Percentiles rank a stretch among this genome's conserved stretches.
These are phyloP conservation scores for Leccinum pachyderme DNA, from an alignment of 1,284 basidiomycete species.

Conservation along the genomic window DNA sequence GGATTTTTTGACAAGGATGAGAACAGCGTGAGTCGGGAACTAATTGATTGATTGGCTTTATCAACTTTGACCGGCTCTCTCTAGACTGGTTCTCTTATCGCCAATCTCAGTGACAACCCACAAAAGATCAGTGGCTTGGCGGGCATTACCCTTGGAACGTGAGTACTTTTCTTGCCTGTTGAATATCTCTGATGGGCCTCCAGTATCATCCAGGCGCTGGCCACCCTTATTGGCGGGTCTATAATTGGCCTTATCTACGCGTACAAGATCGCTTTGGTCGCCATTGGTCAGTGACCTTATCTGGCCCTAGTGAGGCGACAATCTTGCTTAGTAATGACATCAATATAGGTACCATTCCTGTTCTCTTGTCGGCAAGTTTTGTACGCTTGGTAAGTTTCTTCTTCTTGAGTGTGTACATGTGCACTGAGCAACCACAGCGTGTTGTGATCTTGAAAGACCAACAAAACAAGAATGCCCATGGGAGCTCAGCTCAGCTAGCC, in stretches of 20 bases:
- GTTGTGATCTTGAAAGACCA: background rate
- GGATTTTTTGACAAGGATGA: slow-evolving; percentile 87
- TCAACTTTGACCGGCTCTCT: slow-evolving; percentile 2
- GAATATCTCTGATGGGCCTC: background rate
- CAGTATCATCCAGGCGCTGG: slow-evolving; percentile 77
- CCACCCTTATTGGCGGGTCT: slow-evolving; percentile 75
- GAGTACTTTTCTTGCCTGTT: slow-evolving; percentile 24
- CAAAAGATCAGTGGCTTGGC: slow-evolving; percentile 92
- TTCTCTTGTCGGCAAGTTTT: slow-evolving; percentile 83
- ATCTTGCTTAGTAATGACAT: slow-evolving; percentile 20
- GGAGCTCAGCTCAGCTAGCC: slow-evolving; percentile 84
- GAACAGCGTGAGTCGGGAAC: slow-evolving; percentile 55
- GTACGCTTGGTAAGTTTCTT: slow-evolving; percentile 68
- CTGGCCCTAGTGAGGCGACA: background rate
- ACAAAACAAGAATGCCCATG: background rate
- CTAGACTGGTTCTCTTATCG: slow-evolving; percentile 80
- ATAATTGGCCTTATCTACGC: slow-evolving; percentile 79
- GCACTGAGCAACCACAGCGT: background rate
- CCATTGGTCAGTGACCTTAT: slow-evolving; percentile 50
- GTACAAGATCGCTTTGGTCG: slow-evolving; percentile 79
- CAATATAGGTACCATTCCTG: slow-evolving; percentile 73
- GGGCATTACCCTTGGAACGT: slow-evolving; percentile 84
- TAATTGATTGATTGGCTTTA: background rate
- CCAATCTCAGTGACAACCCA: slow-evolving; percentile 83
- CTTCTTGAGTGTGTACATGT: background rate